Conservation (phyloP, 2,329 filamentous ascomycete species). For the Alternaria rosae region DNA sequence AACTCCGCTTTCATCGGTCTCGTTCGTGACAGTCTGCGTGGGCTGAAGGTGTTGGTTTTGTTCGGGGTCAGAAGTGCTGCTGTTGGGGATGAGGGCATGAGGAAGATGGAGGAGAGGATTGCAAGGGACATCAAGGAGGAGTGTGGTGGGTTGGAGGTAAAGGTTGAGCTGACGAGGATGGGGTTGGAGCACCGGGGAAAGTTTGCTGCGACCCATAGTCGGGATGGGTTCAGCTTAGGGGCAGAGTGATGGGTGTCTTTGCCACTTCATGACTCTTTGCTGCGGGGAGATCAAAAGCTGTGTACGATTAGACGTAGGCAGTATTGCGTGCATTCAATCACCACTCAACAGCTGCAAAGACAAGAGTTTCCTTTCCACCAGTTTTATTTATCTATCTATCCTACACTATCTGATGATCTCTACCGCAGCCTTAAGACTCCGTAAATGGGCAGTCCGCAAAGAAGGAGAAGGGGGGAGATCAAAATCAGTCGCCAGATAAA, state of each 20-base stretch:
- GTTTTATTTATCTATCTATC: slow-evolving; percentile 25
- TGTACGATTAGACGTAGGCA: background rate
- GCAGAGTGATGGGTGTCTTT: background rate
- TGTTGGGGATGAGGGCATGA: background rate
- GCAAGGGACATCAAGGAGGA: background rate
- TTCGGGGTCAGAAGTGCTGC: background rate
- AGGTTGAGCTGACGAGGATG: background rate
- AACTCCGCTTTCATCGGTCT: background rate
- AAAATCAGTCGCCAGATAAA: slow-evolving; percentile 32
- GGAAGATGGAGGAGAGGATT: background rate
- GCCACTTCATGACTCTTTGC: background rate
- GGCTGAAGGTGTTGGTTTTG: background rate
- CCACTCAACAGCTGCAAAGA: background rate
- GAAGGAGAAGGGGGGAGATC: slow-evolving; percentile 45
- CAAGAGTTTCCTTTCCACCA: slow-evolving; percentile 4
- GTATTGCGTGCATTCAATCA: background rate
- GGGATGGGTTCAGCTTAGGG: background rate
- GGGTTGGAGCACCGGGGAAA: background rate
- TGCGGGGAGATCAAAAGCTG: background rate
- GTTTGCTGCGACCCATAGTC: background rate
- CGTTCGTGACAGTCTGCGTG: background rate
- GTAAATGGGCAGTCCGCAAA: slow-evolving; percentile 8
- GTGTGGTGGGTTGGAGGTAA: background rate
- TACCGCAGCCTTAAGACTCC: slow-evolving; percentile 36
- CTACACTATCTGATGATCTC: slow-evolving; percentile 47